Conservation (phyloP, 208 protist species). For the Plasmodiophora brassicae region DNA sequence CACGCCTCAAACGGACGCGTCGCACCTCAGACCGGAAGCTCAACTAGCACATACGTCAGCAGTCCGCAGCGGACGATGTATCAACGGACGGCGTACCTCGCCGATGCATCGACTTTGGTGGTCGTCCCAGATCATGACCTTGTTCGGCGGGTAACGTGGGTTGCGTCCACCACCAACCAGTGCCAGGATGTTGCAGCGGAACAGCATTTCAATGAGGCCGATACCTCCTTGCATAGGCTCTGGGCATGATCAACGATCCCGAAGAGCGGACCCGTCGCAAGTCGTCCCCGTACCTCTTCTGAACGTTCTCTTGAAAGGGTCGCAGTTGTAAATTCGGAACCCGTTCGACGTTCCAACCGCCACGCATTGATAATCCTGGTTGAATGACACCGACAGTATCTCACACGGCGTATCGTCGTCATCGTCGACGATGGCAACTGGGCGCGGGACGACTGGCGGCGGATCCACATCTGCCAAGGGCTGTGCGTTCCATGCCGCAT, state of each 20-base stretch:
- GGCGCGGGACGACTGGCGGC: no score
- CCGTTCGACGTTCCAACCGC: conserved; percentile 69
- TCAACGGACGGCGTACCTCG: conserved; percentile 55
- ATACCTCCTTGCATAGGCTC: conserved; percentile 71
- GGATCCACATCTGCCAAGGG: no score
- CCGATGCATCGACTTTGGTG: conserved; percentile 75
- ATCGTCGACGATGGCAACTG: no score
- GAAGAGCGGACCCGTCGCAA: not conserved
- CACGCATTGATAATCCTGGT: conserved; percentile 78
- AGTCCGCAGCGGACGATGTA: not conserved
- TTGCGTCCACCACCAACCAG: conserved; percentile 77
- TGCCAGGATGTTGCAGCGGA: conserved; percentile 81
- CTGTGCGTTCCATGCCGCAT: no score
- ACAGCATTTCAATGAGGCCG: conserved; percentile 85
- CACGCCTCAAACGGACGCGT: conserved; percentile 71
- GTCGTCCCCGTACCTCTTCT: conserved; percentile 56
- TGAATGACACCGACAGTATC: conserved; percentile 72
- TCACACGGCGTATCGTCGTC: no score
- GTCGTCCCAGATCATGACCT: conserved; percentile 87
- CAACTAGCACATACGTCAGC: not conserved
- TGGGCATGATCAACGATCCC: not conserved
- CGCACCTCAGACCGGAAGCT: conserved; percentile 75
- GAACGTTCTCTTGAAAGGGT: conserved; percentile 78
- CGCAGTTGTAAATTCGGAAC: conserved; percentile 76
- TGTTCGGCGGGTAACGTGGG: conserved; percentile 76